A percentile compares a stretch with the other conserved stretches of the same genome.
phyloP scores from a whole-genome alignment of 2,329 filamentous ascomycete genomes.

The Aureobasidium sp. region DNA sequence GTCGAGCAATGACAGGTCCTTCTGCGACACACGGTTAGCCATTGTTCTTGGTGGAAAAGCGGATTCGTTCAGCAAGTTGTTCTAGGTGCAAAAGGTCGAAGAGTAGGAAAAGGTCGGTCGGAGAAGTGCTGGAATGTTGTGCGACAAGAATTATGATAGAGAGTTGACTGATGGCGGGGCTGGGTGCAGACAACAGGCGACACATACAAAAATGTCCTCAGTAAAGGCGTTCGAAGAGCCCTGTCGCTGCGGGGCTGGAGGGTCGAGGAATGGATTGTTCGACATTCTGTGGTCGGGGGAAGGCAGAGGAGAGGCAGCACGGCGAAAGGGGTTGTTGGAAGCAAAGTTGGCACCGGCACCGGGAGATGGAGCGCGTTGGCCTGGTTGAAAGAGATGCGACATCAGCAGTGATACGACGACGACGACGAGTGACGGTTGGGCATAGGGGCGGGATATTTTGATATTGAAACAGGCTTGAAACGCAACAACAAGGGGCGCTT shows the following conservation, averaged over 20 bases:
- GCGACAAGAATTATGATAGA: not conserved
- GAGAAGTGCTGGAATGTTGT: not conserved
- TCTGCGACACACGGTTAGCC: conserved; percentile 39
- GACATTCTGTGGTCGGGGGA: conserved; percentile 44
- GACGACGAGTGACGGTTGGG: not conserved
- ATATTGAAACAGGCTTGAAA: conserved; percentile 13
- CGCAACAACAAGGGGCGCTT: conserved; percentile 3
- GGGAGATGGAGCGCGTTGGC: conserved; percentile 38
- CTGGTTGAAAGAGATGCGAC: conserved; percentile 1
- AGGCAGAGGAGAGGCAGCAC: conserved; percentile 50
- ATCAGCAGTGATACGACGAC: not conserved
- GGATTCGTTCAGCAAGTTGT: not conserved
- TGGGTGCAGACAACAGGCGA: not conserved
- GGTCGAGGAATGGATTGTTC: conserved; percentile 65
- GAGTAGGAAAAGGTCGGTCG: too few species aligned
- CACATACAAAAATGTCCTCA: conserved; percentile 70
- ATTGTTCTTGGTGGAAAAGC: not conserved
- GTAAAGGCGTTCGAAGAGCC: conserved; percentile 35
- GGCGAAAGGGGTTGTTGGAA: conserved; percentile 73
- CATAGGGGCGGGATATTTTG: not conserved
- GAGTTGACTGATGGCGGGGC: conserved; percentile 2
- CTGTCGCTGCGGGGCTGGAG: conserved; percentile 18
- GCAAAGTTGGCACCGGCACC: conserved; percentile 54
- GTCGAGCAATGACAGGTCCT: conserved; percentile 60
- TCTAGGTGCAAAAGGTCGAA: not conserved